phyloP scores from a whole-genome alignment of 768 basidiomycete species.

The Kwoniella dejecticola region DNA sequence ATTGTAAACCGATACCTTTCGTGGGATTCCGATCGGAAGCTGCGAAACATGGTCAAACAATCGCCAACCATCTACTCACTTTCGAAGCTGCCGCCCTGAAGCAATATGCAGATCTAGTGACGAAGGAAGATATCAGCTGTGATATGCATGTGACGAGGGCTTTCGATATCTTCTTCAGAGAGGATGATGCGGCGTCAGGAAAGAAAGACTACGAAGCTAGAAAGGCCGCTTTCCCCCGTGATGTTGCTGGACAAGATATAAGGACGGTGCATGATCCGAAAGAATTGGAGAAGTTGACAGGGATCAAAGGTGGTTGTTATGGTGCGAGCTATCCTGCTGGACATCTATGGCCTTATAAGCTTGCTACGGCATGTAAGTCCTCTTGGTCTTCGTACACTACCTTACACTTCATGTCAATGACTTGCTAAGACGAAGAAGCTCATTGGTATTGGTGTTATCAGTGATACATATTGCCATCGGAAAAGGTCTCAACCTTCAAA shows the following conservation, averaged over 20 bases:
- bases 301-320: constrained; percentile 22
- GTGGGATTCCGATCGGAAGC: constrained; percentile 26
- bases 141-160: constrained; percentile 41
- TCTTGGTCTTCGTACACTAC: too few species aligned
- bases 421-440: background rate
- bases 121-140: constrained; percentile 44
- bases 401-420: background rate
- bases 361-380: constrained; percentile 36
- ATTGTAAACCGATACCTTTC: constrained; percentile 39
- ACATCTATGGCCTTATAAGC: constrained; percentile 41
- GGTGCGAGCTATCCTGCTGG: constrained; percentile 39
- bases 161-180: constrained; percentile 32
- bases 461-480: constrained; percentile 22
- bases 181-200: constrained; percentile 19
- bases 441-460: constrained; percentile 1
- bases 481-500: constrained; percentile 35
- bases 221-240: constrained; percentile 6
- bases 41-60: constrained; percentile 23
- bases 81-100: constrained; percentile 35
- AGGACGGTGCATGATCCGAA: constrained; percentile 23
- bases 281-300: constrained; percentile 23
- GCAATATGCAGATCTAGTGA: constrained; percentile 37
- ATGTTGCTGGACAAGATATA: constrained; percentile 20
- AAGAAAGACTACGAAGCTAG: constrained; percentile 27
- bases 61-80: constrained; percentile 25